Evolutionary conservation across 164 flowering plant species (phyloP).

Genomic region (Kingdonia uniflora): DNA sequence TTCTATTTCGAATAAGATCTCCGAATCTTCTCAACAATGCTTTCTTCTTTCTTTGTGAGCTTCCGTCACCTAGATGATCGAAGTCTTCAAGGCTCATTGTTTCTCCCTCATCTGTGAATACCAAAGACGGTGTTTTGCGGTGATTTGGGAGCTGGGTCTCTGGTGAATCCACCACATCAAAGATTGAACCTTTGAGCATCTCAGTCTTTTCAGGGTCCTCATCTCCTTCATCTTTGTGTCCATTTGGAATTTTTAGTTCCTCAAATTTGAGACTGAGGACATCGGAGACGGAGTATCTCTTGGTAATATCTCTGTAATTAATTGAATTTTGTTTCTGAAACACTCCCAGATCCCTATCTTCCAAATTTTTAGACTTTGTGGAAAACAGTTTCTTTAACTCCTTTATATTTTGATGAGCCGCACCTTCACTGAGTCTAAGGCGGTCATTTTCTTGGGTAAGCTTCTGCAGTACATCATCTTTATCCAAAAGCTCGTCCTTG

Average conservation of each 20-base stretch:
- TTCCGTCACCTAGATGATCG: constrained; percentile 33
- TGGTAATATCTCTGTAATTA: constrained; percentile 4
- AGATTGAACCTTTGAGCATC: constrained; percentile 47
- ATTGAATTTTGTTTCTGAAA: constrained; percentile 9
- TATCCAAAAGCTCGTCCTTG: constrained; percentile 50
- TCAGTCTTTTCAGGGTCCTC: constrained; percentile 26
- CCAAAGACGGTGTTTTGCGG: constrained; percentile 20
- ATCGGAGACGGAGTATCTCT: not conserved
- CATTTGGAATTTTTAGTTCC: constrained; percentile 18
- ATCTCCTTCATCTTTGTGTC: constrained; percentile 8
- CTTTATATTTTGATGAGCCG: constrained; percentile 39
- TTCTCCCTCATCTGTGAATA: constrained; percentile 23
- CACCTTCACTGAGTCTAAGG: constrained; percentile 38
- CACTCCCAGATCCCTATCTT: constrained; percentile 13
- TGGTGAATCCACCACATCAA: constrained; percentile 39
- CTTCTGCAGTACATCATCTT: constrained; percentile 35
- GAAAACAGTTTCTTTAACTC: constrained; percentile 38
- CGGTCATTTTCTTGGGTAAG: constrained; percentile 39
- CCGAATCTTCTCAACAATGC: constrained; percentile 54
- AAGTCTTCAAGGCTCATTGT: constrained; percentile 24
- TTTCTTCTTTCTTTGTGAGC: constrained; percentile 37
- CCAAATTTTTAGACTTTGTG: constrained; percentile 14
- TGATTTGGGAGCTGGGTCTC: constrained; percentile 11
- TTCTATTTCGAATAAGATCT: constrained; percentile 38
- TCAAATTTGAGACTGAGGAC: constrained; percentile 26